Conservation (phyloP, 2,329 filamentous ascomycete species). For the Endoconidiophora laricicola region DNA sequence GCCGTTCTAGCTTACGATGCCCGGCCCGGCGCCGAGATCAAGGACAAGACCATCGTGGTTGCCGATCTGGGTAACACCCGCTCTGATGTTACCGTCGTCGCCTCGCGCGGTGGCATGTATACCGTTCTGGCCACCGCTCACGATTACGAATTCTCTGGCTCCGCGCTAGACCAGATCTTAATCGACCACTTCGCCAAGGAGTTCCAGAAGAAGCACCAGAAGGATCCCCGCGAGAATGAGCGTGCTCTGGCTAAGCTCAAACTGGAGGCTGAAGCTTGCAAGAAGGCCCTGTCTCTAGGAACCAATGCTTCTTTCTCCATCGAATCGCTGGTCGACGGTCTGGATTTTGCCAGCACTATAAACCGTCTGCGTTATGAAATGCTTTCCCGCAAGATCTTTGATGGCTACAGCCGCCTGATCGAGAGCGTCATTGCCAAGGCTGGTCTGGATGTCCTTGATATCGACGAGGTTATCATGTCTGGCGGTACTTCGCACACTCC, state of each 20-base stretch:
- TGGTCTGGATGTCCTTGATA: slow-evolving; percentile 74
- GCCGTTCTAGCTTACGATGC: slow-evolving; percentile 85
- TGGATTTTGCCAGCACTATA: slow-evolving; percentile 82
- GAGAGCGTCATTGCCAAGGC: slow-evolving; percentile 82
- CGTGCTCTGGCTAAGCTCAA: slow-evolving; percentile 82
- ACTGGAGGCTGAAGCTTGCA: slow-evolving; percentile 76
- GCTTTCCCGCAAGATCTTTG: slow-evolving; percentile 69
- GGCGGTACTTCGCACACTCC: slow-evolving; percentile 89
- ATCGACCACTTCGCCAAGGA: slow-evolving; percentile 98
- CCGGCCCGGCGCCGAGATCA: slow-evolving; percentile 51
- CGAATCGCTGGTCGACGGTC: slow-evolving; percentile 73
- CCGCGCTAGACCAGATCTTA: slow-evolving; percentile 73
- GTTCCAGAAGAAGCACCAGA: slow-evolving; percentile 92
- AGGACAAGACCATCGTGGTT: slow-evolving; percentile 83
- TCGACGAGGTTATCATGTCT: slow-evolving; percentile 86
- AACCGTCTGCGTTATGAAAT: slow-evolving; percentile 91
- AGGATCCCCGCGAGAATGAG: slow-evolving; percentile 68
- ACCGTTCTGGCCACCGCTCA: slow-evolving; percentile 84
- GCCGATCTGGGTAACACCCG: slow-evolving; percentile 85
- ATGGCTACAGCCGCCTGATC: slow-evolving; percentile 72
- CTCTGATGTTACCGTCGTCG: slow-evolving; percentile 79
- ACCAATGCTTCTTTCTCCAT: slow-evolving; percentile 82
- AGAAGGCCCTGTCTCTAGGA: slow-evolving; percentile 80
- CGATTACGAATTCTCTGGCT: slow-evolving; percentile 85
- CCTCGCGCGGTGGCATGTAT: slow-evolving; percentile 89